phyloP scores from a whole-genome alignment of 2,329 filamentous ascomycete genomes.

The Aspergillus udagawae region DNA sequence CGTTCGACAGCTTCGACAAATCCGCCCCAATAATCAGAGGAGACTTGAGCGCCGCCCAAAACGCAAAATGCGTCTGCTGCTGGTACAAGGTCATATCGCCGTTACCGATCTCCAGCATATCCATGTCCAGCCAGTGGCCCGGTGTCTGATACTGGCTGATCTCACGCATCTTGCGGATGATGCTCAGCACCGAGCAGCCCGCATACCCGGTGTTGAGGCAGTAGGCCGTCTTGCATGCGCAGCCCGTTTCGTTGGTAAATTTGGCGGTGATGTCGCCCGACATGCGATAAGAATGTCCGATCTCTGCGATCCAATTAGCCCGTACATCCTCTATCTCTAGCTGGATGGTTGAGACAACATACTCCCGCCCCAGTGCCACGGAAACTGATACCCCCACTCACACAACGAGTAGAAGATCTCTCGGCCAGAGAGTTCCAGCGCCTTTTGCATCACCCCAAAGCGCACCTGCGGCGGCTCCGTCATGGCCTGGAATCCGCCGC shows the following conservation, averaged over 20 bases:
- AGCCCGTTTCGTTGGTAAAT: conserved; percentile 18
- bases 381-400: conserved; percentile 47
- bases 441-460: conserved; percentile 44
- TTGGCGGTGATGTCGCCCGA: conserved; percentile 21
- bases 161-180: conserved; percentile 12
- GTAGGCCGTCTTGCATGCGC: conserved; percentile 21
- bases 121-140: conserved; percentile 33
- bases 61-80: conserved; percentile 41
- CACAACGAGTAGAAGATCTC: conserved; percentile 48
- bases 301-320: background rate
- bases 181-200: conserved; percentile 15
- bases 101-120: conserved; percentile 48
- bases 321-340: too few species aligned
- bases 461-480: conserved; percentile 35
- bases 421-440: conserved; percentile 38
- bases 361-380: conserved; percentile 44
- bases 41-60: conserved; percentile 46
- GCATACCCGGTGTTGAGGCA: conserved; percentile 35
- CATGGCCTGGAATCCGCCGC: conserved; percentile 25
- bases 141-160: conserved; percentile 23
- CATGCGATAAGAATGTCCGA: conserved; percentile 24
- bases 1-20: background rate
- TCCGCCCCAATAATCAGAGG: conserved; percentile 42
- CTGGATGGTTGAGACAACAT: background rate
- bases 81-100: conserved; percentile 29